phyloP scores from a whole-genome alignment of 2,329 filamentous ascomycete genomes.

The Blumeria graminis region DNA sequence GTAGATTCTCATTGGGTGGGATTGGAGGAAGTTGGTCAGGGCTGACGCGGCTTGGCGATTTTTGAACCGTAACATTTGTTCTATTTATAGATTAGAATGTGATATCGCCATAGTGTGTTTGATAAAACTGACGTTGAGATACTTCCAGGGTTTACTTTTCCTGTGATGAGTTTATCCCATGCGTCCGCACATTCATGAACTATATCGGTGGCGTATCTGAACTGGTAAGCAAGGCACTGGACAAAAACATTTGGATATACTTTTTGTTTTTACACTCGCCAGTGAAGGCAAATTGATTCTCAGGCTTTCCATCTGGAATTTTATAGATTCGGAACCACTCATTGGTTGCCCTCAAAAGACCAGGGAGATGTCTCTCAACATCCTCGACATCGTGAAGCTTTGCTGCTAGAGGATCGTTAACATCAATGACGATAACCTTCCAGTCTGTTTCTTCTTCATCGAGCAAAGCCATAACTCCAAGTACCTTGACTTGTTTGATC shows the following conservation, averaged over 20 bases:
- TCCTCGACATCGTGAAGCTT: slow-evolving; percentile 99
- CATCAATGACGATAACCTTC: slow-evolving; percentile 99
- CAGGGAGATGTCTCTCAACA: slow-evolving; percentile 92
- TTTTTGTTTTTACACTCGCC: slow-evolving; percentile 99
- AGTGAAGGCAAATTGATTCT: slow-evolving; percentile 99
- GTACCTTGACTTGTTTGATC: slow-evolving; percentile 99
- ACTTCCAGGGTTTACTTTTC: slow-evolving; percentile 57
- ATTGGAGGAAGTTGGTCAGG: slow-evolving; percentile 50
- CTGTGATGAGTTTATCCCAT: slow-evolving; percentile 87
- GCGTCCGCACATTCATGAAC: slow-evolving; percentile 89
- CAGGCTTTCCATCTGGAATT: slow-evolving; percentile 99
- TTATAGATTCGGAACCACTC: slow-evolving; percentile 99
- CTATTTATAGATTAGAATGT: slow-evolving; percentile 23
- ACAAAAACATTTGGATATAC: slow-evolving; percentile 20
- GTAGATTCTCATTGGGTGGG: slow-evolving; percentile 54
- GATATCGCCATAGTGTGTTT: slow-evolving; percentile 1
- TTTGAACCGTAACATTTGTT: slow-evolving; percentile 53
- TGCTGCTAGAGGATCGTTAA: slow-evolving; percentile 86
- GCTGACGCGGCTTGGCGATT: slow-evolving; percentile 50
- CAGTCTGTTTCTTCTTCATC: slow-evolving; percentile 99
- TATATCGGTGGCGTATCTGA: slow-evolving; percentile 81
- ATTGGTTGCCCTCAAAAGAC: slow-evolving; percentile 89
- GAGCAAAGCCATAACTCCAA: slow-evolving; percentile 96
- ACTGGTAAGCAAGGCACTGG: slow-evolving; percentile 4
- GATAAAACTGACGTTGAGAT: slow-evolving; percentile 49